Evolutionary conservation across 1,139 yeast genomes (phyloP).

Genomic region (Hemisphaericaspora subhashii): DNA sequence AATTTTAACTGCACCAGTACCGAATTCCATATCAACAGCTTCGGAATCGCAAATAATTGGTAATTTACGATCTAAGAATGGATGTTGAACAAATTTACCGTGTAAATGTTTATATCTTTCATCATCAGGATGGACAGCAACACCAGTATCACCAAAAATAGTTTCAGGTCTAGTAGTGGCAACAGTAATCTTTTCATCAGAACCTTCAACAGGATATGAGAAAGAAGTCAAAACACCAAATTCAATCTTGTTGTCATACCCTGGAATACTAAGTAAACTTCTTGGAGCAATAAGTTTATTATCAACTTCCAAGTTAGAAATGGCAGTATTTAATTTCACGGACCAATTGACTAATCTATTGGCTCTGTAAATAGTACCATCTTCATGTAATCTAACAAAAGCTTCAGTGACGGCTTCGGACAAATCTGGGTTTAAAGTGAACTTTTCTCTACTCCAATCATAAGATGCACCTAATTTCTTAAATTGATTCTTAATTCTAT

Average conservation of each 20-base stretch:
- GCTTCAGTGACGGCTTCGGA: conserved; percentile 87
- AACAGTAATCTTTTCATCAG: conserved; percentile 86
- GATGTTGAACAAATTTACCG: conserved; percentile 89
- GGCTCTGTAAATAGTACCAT: conserved; percentile 94
- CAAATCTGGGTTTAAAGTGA: conserved; percentile 81
- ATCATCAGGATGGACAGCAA: conserved; percentile 96
- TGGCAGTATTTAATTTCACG: conserved; percentile 88
- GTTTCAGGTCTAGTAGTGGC: conserved; percentile 99
- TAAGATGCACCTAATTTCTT: conserved; percentile 92
- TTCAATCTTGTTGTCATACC: conserved; percentile 85
- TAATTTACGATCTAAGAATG: conserved; percentile 79
- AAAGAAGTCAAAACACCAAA: conserved; percentile 95
- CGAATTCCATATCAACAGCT: conserved; percentile 98
- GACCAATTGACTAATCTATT: conserved; percentile 96
- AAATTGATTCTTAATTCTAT: conserved; percentile 80
- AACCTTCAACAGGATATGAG: conserved; percentile 83
- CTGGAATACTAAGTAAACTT: conserved; percentile 82
- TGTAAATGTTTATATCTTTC: conserved; percentile 89
- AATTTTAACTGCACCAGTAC: conserved; percentile 99
- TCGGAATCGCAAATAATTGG: conserved; percentile 89
- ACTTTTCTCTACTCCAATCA: conserved; percentile 94
- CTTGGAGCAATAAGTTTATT: conserved; percentile 85
- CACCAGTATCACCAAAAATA: conserved; percentile 94
- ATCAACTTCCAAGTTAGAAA: conserved; percentile 94
- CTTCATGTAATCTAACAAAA: conserved; percentile 87